Evolutionary conservation across 2,329 filamentous ascomycete genomes (phyloP), one percentile per base, ranked within the genome.

Genomic region (Daldinia eschscholtzii): DNA sequence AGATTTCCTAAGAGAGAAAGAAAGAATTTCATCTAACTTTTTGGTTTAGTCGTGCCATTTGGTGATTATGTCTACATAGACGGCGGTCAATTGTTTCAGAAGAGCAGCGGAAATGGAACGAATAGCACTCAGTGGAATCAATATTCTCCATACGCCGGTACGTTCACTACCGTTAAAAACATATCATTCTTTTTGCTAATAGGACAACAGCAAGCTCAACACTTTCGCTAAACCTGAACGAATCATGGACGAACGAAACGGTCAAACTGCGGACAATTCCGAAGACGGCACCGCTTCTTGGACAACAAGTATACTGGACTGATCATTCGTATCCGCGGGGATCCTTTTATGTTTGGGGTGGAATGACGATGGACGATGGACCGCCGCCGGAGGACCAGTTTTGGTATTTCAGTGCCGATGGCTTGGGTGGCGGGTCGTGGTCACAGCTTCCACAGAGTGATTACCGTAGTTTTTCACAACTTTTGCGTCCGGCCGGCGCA

Each of bases 21-120:
- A 41, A 35, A 12, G 18, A 35, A 13, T 53, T 26, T 48, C 35
- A n/a, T 62, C 67, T 71, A 65, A 70, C 53, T 59, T 61, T 39
- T 37, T 35, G 48, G 18, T 63, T 35, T 65, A 74, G 75, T 75
- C 20, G 74, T 76, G 52, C 75, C 78, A n/a, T 61, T 81, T 12
- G 79, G 79, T 9, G 76, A 81, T 61, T 80, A 80, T 52, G 67
- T 79, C 41, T 82, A 81, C 58, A 76, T 82, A 53, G 80, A 82
- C 61, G 80, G 80, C 50, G 81, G 81, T 15, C 75, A 79, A 64
- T 58, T 80, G 1, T 79, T 74, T 1, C 73, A 75, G 37, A 70
- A 70, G 10, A 64, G 70, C 55, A 71, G 78, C 28, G 77, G 74
- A 5, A 74, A 71, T 20, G 53, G 64, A 35, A 63, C 72, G 1